phyloP scores from a whole-genome alignment of 2,329 filamentous ascomycete species.

The Leptographium flavum region DNA sequence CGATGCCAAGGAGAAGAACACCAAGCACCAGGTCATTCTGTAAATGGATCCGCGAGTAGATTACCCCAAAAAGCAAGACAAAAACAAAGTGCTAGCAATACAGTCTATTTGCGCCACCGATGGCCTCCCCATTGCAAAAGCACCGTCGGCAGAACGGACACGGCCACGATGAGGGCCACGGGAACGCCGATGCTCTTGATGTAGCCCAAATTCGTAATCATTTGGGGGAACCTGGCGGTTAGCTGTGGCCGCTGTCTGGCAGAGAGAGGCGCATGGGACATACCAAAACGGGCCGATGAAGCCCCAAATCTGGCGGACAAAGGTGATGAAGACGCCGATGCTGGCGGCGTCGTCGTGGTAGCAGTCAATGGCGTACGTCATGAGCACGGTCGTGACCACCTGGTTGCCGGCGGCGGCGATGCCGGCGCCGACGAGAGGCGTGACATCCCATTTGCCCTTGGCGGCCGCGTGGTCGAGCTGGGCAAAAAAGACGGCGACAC shows the following conservation, averaged over 20 bases:
- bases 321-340: conserved; percentile 43
- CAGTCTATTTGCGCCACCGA: background rate
- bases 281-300: conserved; percentile 30
- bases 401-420: conserved; percentile 27
- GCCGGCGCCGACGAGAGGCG: conserved; percentile 37
- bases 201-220: conserved; percentile 3
- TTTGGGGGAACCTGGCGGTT: conserved; percentile 9
- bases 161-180: background rate
- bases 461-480: conserved; percentile 15
- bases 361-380: conserved; percentile 47
- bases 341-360: conserved; percentile 35
- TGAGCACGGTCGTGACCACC: conserved; percentile 41
- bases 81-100: background rate
- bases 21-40: conserved; percentile 3
- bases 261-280: conserved; percentile 31
- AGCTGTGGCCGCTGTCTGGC: conserved; percentile 36
- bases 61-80: too few species aligned
- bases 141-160: conserved; percentile 1
- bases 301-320: conserved; percentile 39
- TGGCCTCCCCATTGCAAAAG: conserved; percentile 5
- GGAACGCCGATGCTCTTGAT: background rate
- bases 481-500: conserved; percentile 39
- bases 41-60: too few species aligned
- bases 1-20: conserved; percentile 20
- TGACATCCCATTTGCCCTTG: conserved; percentile 33